A percentile compares a stretch with the other conserved stretches of the same genome.
Evolutionary conservation across 345 rosid genomes (phyloP).

Genomic region (Syzygium aqueum): DNA sequence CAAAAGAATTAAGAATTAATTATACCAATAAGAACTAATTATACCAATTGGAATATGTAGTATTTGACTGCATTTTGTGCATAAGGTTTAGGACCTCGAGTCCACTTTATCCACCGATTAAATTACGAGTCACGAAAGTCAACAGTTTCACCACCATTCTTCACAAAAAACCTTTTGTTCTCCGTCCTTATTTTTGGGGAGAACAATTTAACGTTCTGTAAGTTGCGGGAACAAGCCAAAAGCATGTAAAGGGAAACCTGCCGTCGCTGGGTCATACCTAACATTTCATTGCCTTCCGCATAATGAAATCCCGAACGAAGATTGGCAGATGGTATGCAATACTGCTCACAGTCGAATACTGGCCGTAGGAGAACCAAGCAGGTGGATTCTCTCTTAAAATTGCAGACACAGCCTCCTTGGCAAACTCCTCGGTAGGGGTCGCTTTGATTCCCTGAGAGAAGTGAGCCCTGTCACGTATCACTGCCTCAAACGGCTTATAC

Average conservation of each 20-base stretch:
- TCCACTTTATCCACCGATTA: background rate
- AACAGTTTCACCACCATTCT: background rate
- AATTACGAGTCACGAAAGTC: background rate
- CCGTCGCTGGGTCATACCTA: background rate
- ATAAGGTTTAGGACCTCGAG: background rate
- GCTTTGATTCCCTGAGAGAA: constrained; percentile 44
- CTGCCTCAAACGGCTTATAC: constrained; percentile 58
- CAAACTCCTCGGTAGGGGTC: constrained; percentile 68
- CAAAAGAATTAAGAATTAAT: background rate
- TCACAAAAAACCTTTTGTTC: background rate
- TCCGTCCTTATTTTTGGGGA: background rate
- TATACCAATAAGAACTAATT: background rate
- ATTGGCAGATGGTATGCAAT: constrained; percentile 65
- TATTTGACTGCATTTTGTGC: too few species aligned
- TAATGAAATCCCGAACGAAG: constrained; percentile 42
- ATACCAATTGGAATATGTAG: too few species aligned
- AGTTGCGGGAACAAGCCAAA: background rate
- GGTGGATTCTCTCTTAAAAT: constrained; percentile 62
- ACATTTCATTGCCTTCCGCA: constrained; percentile 35
- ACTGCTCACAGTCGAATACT: constrained; percentile 40
- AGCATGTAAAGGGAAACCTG: background rate
- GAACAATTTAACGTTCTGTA: background rate
- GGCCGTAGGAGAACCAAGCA: constrained; percentile 70
- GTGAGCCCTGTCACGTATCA: constrained; percentile 43
- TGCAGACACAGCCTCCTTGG: constrained; percentile 46